phyloP scores from a whole-genome alignment of 768 basidiomycete species.

The Paxillus rubicundulus region DNA sequence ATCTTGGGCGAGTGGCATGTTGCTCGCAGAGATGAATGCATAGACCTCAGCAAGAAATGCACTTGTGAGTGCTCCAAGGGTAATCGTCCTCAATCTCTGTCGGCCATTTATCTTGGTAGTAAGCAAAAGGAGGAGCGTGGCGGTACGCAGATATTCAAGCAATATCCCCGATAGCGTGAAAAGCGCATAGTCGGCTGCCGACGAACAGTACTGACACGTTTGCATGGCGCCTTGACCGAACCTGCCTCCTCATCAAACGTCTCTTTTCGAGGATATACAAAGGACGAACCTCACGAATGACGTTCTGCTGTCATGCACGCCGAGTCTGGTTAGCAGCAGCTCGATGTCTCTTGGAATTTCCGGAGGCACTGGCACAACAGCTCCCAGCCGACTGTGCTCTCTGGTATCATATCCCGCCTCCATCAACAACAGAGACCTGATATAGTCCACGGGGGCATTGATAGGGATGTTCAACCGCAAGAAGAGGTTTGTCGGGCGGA shows the following conservation, averaged over 20 bases:
- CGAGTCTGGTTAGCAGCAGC: conserved; percentile 51
- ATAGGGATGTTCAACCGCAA: conserved; percentile 51
- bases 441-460: conserved; percentile 49
- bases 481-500: conserved; percentile 64
- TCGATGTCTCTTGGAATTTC: conserved; percentile 50
- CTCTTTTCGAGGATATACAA: not conserved
- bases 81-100: conserved; percentile 43
- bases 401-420: conserved; percentile 38
- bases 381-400: conserved; percentile 5
- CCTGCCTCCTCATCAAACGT: conserved; percentile 33
- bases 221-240: conserved; percentile 67
- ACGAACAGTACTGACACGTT: conserved; percentile 64
- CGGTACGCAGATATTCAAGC: conserved; percentile 58
- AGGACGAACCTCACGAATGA: conserved; percentile 55
- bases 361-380: conserved; percentile 11
- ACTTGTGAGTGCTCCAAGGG: conserved; percentile 47
- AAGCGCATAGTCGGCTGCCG: conserved; percentile 57
- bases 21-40: conserved; percentile 45
- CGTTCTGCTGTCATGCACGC: conserved; percentile 54
- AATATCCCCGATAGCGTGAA: conserved; percentile 54
- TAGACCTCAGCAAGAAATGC: conserved; percentile 55
- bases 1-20: conserved; percentile 44
- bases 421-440: conserved; percentile 45
- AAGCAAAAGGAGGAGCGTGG: conserved; percentile 45
- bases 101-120: conserved; percentile 42